These are phyloP conservation scores for Letharia columbiana DNA, from an alignment of 495 filamentous ascomycete genomes.

Conservation along the genomic window DNA sequence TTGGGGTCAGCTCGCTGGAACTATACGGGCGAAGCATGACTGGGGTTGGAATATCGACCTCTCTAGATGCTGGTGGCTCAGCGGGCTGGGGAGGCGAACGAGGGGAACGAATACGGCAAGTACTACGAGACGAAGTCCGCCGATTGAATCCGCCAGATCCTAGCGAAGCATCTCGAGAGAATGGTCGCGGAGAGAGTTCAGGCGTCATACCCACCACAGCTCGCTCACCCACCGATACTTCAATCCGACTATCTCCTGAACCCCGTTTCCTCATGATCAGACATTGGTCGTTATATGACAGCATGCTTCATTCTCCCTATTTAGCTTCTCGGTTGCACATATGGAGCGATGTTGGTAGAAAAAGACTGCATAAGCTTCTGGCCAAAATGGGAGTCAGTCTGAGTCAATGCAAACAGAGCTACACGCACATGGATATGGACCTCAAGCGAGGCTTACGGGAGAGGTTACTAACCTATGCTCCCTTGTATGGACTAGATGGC, in stretches of 20 bases:
- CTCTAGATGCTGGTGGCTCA: constrained; percentile 46
- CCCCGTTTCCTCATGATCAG: constrained; percentile 88
- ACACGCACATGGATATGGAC: constrained; percentile 98
- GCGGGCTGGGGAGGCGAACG: constrained; percentile 76
- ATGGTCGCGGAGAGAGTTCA: constrained; percentile 46
- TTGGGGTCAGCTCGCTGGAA: constrained; percentile 85
- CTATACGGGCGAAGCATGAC: constrained; percentile 79
- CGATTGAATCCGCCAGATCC: constrained; percentile 81
- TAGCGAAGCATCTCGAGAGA: constrained; percentile 45
- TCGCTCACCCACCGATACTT: constrained; percentile 77
- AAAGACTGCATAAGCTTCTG: constrained; percentile 87
- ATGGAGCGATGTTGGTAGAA: constrained; percentile 83
- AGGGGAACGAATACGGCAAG: constrained; percentile 72
- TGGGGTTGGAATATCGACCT: constrained; percentile 65
- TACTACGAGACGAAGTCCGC: constrained; percentile 87
- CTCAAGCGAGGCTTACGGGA: constrained; percentile 81
- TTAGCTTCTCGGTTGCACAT: constrained; percentile 87
- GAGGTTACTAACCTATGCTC: constrained; percentile 79
- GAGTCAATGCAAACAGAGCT: constrained; percentile 86
- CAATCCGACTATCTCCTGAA: constrained; percentile 88
- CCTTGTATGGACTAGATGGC: constrained; percentile 84
- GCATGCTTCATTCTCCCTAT: constrained; percentile 96
- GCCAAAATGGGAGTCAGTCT: constrained; percentile 97
- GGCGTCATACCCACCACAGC: constrained; percentile 84
- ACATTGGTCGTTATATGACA: constrained; percentile 96